Evolutionary conservation across 2,329 filamentous ascomycete species (phyloP), one percentile per base, ranked within the genome.

Genomic region (Clonostachys rosea): DNA sequence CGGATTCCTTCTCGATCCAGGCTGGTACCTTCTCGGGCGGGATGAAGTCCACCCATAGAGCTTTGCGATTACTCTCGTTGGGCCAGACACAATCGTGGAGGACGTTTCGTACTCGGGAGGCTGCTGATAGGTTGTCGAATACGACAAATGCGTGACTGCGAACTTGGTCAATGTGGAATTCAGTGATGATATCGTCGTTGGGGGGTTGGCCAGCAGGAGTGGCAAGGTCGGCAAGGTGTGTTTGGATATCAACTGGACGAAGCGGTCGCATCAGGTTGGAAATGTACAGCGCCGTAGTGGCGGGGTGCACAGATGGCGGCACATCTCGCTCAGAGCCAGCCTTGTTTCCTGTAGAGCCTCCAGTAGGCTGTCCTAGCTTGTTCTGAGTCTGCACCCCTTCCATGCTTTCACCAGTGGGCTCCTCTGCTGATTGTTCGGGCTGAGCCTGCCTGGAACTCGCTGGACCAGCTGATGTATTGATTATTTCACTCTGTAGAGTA

Each of bases 181-280:
- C 71, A 17, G 77, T 67, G 37, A 96, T 73, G 20, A 61, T 44
- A 12, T 81, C 67, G 35, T 79, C 72, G 6, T 77, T 63, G 44
- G 83, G 72, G 2, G 73, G 65, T 4, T 74, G 64, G 17, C 70
- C 63, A 2, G 79, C 71, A 1, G 83, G 74, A 4, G 83, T 75
- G 3, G 89, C 89, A 39, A 96, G 77, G 7, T 78, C 70, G 40
- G 79, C 62, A 5, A 97, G 74, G 59, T 96, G 83, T 2, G 78
- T 74, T 56, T 80, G 81, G 2, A 97, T 78, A 16, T 75, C 73
- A 24, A 74, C 70, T 1, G 83, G 78, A 49, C 89, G 86, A 18
- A 97, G 74, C 10, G 94, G 91, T 42, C 92, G 85, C 82, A 95
- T 91, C 47, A 97, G 81, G 58, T 96, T 86, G 63, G 86, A 85